phyloP scores from a whole-genome alignment of 106 monocot species.

The Acanthochlamys bracteata region DNA sequence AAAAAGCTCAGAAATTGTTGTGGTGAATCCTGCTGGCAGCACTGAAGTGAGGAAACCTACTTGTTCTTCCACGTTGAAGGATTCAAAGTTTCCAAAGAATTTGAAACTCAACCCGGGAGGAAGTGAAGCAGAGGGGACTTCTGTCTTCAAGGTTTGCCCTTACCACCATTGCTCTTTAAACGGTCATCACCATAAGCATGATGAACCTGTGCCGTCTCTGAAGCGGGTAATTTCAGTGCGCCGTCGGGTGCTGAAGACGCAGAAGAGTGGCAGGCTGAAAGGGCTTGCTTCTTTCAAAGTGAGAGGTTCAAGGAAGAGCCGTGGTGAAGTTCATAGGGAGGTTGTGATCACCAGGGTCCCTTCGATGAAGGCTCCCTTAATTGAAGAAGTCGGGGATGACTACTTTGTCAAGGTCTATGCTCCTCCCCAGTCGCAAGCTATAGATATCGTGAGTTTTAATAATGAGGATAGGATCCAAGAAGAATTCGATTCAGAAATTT shows the following conservation, averaged over 20 bases:
- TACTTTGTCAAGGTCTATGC: slow-evolving; percentile 14
- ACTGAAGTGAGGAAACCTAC: slow-evolving; percentile 26
- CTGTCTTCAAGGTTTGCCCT: slow-evolving; percentile 41
- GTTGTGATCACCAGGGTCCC: not conserved
- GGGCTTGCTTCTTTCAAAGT: slow-evolving; percentile 12
- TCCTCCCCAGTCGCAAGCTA: not conserved
- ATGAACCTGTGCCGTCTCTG: slow-evolving; percentile 23
- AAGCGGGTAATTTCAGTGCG: slow-evolving; percentile 21
- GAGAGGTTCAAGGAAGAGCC: not conserved
- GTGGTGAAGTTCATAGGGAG: not conserved
- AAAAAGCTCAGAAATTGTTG: slow-evolving; percentile 18
- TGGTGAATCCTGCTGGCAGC: slow-evolving; percentile 2
- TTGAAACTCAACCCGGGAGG: slow-evolving; percentile 37
- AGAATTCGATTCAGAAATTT: not conserved
- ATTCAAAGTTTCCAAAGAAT: slow-evolving; percentile 45
- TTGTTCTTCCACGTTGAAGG: slow-evolving; percentile 67
- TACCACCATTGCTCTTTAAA: slow-evolving; percentile 57
- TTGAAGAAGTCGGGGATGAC: slow-evolving; percentile 6
- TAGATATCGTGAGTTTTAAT: not conserved
- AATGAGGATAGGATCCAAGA: not conserved
- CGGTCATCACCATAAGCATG: slow-evolving; percentile 30
- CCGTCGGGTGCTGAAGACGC: slow-evolving; percentile 23
- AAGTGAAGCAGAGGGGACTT: slow-evolving; percentile 31
- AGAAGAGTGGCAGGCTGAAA: slow-evolving; percentile 25
- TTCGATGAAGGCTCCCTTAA: not conserved